phyloP scores from a whole-genome alignment of 129 eudicot genomes.

The Lonicera japonica region DNA sequence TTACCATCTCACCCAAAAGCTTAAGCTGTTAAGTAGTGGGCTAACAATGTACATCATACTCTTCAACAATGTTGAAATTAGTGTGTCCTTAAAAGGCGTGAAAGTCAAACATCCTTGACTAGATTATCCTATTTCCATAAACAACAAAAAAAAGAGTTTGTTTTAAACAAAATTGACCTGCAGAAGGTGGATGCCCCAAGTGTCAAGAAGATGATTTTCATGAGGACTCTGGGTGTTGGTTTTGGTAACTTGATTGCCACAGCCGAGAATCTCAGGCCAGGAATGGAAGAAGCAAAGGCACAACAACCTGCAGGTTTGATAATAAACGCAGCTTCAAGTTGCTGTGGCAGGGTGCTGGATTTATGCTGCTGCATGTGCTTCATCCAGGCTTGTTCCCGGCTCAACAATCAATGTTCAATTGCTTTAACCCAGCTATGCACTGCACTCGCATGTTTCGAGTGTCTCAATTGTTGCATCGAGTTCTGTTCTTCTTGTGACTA shows the following conservation, averaged over 20 bases:
- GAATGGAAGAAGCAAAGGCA: conserved; percentile 36
- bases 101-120: neutral
- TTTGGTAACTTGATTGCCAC: conserved; percentile 79
- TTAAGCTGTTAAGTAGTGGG: too few species aligned
- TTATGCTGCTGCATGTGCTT: conserved; percentile 70
- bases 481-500: conserved; percentile 21
- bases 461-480: conserved; percentile 63
- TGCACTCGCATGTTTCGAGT: conserved; percentile 80
- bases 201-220: conserved; percentile 23
- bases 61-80: too few species aligned
- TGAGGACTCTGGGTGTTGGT: conserved; percentile 47
- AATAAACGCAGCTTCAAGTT: conserved; percentile 47
- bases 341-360: conserved; percentile 36
- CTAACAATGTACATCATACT: too few species aligned
- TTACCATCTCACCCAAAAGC: too few species aligned
- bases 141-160: neutral
- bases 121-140: too few species aligned
- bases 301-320: conserved; percentile 51
- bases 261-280: conserved; percentile 50
- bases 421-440: conserved; percentile 58
- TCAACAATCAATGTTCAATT: conserved; percentile 69
- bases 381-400: conserved; percentile 37
- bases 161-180: conserved; percentile 13
- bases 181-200: conserved; percentile 31
- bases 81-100: too few species aligned